Evolutionary conservation across 1,139 yeast species (phyloP).

Genomic region (Candida sojae): DNA sequence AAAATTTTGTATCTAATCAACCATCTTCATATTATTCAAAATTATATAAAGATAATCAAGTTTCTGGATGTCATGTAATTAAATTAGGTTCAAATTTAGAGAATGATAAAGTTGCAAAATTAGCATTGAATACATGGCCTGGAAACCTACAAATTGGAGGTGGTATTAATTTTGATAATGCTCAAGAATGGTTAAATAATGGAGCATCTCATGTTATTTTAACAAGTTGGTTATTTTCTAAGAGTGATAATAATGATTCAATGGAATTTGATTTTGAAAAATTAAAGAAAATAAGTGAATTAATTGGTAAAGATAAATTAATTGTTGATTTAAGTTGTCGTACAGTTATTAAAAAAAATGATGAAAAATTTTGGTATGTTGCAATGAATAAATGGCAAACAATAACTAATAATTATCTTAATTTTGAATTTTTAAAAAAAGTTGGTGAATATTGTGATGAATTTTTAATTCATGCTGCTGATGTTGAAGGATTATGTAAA

Average conservation of each 20-base stretch:
- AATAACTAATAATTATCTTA: conserved; percentile 64
- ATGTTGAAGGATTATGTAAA: conserved; percentile 92
- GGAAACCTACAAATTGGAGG: conserved; percentile 83
- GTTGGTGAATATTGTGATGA: conserved; percentile 76
- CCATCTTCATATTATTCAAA: conserved; percentile 77
- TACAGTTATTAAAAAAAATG: conserved; percentile 28
- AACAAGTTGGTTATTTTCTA: conserved; percentile 86
- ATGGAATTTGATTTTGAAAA: conserved; percentile 59
- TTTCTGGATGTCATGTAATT: conserved; percentile 87
- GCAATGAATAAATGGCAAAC: conserved; percentile 99
- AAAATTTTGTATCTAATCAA: conserved; percentile 79
- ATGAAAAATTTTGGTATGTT: conserved; percentile 68
- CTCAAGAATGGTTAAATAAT: conserved; percentile 66
- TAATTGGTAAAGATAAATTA: conserved; percentile 66
- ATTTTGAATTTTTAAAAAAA: conserved; percentile 49
- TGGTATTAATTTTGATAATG: conserved; percentile 77
- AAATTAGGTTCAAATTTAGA: conserved; percentile 76
- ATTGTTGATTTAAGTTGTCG: conserved; percentile 93
- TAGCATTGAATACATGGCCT: conserved; percentile 80
- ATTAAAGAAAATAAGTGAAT: conserved; percentile 43
- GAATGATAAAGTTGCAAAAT: conserved; percentile 80
- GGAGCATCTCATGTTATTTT: conserved; percentile 85
- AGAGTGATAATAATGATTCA: conserved; percentile 24
- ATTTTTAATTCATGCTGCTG: conserved; percentile 94
- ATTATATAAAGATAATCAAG: conserved; percentile 59